These are phyloP conservation scores for Peribolospora kevripleyi DNA, from an alignment of 768 basidiomycete species.

Conservation along the genomic window DNA sequence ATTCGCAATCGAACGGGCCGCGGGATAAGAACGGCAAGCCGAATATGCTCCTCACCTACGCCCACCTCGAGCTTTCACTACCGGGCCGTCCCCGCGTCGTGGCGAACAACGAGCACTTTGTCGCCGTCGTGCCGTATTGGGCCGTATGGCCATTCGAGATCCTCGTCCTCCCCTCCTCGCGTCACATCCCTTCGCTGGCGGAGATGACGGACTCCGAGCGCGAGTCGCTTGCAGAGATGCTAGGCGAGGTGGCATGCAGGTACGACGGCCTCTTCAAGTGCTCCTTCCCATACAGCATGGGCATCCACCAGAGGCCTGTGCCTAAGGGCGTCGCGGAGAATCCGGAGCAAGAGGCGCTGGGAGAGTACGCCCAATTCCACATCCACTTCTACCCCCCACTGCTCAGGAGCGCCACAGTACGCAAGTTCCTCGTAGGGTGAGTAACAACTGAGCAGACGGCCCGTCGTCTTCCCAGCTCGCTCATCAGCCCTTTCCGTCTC, in stretches of 20 bases:
- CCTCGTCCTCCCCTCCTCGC: conserved; percentile 21
- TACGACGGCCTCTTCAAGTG: conserved; percentile 32
- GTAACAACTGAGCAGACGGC: conserved; percentile 12
- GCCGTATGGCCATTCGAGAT: conserved; percentile 82
- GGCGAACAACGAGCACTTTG: conserved; percentile 46
- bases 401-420: conserved; percentile 51
- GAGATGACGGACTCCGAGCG: conserved; percentile 40
- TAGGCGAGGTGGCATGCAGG: conserved; percentile 17
- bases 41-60: conserved; percentile 60
- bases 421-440: conserved; percentile 75
- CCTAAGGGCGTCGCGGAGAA: conserved; percentile 19
- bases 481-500: background rate
- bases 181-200: conserved; percentile 50
- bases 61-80: conserved; percentile 31
- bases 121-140: conserved; percentile 83
- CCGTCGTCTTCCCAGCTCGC: background rate
- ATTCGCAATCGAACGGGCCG: conserved; percentile 24
- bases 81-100: conserved; percentile 29
- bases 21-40: conserved; percentile 24
- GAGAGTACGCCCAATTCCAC: conserved; percentile 48
- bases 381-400: conserved; percentile 70
- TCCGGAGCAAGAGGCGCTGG: conserved; percentile 10
- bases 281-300: conserved; percentile 82
- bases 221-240: conserved; percentile 36
- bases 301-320: conserved; percentile 61